Percentiles rank a stretch among this genome's conserved stretches.
These are phyloP conservation scores for Coemansia sp. DNA, from an alignment of 192 early-diverging fungal genomes.

Conservation along the genomic window DNA sequence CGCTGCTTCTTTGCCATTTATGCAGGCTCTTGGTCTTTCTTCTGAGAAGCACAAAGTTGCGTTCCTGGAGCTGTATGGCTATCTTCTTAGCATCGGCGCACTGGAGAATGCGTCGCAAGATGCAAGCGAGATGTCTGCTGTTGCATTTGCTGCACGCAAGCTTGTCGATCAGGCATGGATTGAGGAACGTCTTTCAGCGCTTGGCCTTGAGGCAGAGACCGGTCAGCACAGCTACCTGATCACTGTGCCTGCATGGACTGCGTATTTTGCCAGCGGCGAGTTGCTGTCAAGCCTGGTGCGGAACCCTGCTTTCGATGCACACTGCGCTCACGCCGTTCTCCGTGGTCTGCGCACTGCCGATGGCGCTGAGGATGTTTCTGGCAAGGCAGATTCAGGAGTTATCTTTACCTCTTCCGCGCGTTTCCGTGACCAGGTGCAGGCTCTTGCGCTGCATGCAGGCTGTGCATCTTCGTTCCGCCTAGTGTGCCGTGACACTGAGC, in stretches of 20 bases:
- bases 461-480: constrained; percentile 7
- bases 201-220: not conserved
- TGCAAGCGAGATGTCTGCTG: not conserved
- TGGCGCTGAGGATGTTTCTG: not conserved
- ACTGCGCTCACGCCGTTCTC: not conserved
- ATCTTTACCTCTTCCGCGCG: not conserved
- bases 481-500: not conserved
- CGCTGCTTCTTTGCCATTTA: not conserved
- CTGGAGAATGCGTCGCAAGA: not conserved
- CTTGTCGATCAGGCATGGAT: not conserved
- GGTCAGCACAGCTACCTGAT: constrained; percentile 1
- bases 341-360: constrained; percentile 1
- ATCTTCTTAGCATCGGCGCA: not conserved
- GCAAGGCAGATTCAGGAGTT: not conserved
- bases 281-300: not conserved
- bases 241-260: not conserved
- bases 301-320: not conserved
- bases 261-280: not conserved
- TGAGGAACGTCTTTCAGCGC: not conserved
- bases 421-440: constrained; percentile 10
- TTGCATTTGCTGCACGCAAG: constrained; percentile 7
- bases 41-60: not conserved
- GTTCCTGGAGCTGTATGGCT: constrained; percentile 14
- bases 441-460: constrained; percentile 11
- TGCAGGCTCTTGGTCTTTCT: not conserved